Evolutionary conservation across 257 asterid genomes (phyloP).

Genomic region (Linderniella brevidens): DNA sequence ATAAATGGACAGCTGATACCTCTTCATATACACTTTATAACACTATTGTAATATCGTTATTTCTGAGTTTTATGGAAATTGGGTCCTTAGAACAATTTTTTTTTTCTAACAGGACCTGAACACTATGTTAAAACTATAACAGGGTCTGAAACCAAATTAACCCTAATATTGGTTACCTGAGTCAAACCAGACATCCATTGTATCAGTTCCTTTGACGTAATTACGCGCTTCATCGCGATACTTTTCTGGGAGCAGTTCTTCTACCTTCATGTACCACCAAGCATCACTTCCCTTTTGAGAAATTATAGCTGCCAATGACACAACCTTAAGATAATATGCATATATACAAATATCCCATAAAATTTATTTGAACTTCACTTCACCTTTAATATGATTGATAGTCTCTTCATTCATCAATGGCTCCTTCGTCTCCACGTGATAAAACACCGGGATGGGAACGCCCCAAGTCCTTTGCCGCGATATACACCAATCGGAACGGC

Average conservation of each 20-base stretch:
- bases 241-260: constrained; percentile 83
- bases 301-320: constrained; percentile 57
- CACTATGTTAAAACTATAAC: no score
- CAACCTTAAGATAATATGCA: neutral
- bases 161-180: constrained; percentile 34
- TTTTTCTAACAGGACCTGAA: no score
- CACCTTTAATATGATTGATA: constrained; percentile 65
- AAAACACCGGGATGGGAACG: constrained; percentile 94
- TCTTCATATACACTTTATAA: no score
- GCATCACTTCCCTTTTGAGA: constrained; percentile 95
- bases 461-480: constrained; percentile 99
- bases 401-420: constrained; percentile 89
- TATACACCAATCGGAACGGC: constrained; percentile 97
- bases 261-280: constrained; percentile 98
- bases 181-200: constrained; percentile 99
- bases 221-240: constrained; percentile 61
- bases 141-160: no score
- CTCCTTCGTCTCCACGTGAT: constrained; percentile 69
- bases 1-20: no score
- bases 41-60: no score
- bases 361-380: constrained; percentile 21
- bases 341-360: neutral
- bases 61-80: no score
- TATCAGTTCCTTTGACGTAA: constrained; percentile 75
- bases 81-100: no score